A percentile compares a stretch with the other conserved stretches of the same genome.
phyloP scores from a whole-genome alignment of 441 rosid species.

The Adansonia gregorii region DNA sequence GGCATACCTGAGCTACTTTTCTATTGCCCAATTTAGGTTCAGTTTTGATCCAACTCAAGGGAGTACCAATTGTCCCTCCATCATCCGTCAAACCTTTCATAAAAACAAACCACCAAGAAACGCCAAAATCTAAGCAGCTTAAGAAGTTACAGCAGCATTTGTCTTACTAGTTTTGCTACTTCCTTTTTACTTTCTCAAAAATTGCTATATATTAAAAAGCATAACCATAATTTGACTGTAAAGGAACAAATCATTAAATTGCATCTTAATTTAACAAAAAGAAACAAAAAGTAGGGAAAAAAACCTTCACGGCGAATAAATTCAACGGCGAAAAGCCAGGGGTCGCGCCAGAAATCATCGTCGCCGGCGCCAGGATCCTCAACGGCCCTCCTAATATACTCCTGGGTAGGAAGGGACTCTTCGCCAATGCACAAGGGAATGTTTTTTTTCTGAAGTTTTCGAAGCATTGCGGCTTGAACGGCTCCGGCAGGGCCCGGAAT shows the following conservation, averaged over 20 bases:
- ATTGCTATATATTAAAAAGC: neutral
- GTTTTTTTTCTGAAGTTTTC: slow-evolving; percentile 39
- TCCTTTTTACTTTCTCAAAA: neutral
- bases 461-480: slow-evolving; percentile 66
- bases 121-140: slow-evolving; percentile 13
- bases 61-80: slow-evolving; percentile 67
- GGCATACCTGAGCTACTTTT: slow-evolving; percentile 58
- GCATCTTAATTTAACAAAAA: neutral
- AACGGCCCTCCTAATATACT: slow-evolving; percentile 65
- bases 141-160: neutral
- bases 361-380: slow-evolving; percentile 56
- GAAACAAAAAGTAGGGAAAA: neutral
- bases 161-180: neutral
- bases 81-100: slow-evolving; percentile 54
- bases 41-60: slow-evolving; percentile 58
- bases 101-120: slow-evolving; percentile 13
- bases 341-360: slow-evolving; percentile 55
- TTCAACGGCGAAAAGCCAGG: slow-evolving; percentile 70
- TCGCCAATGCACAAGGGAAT: slow-evolving; percentile 32
- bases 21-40: slow-evolving; percentile 38
- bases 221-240: neutral
- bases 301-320: slow-evolving; percentile 63
- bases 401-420: slow-evolving; percentile 67
- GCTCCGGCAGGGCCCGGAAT: slow-evolving; percentile 78
- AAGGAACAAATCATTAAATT: neutral